Evolutionary conservation across 257 asterid genomes (phyloP).

Genomic region (Salvia hispanica): DNA sequence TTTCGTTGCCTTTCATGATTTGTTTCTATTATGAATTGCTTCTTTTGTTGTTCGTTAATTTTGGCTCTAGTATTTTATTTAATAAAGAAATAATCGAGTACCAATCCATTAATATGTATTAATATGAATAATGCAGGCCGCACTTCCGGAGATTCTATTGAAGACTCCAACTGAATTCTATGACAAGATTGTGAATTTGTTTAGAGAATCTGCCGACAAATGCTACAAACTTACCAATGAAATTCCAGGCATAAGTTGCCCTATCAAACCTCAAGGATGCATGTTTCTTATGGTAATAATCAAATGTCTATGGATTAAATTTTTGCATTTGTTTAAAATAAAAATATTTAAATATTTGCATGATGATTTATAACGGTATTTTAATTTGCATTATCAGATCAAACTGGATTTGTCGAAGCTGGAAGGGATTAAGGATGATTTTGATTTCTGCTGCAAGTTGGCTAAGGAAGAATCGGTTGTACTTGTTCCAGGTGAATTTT

Average conservation of each 20-base stretch:
- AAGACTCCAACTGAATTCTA: slow-evolving; percentile 50
- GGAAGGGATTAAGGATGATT: slow-evolving; percentile 49
- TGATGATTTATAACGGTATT: neutral
- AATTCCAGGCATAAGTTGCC: slow-evolving; percentile 53
- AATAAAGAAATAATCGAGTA: no score
- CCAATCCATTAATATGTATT: no score
- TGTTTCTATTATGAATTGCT: no score
- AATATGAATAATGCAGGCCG: slow-evolving; percentile 52
- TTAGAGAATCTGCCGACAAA: slow-evolving; percentile 55
- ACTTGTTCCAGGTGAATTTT: slow-evolving; percentile 62
- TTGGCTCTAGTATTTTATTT: no score
- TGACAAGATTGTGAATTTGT: slow-evolving; percentile 37
- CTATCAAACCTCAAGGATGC: slow-evolving; percentile 67
- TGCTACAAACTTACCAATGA: slow-evolving; percentile 33
- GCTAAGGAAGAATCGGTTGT: slow-evolving; percentile 65
- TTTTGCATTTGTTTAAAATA: no score
- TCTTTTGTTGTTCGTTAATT: no score
- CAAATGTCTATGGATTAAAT: neutral
- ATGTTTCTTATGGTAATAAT: slow-evolving; percentile 64
- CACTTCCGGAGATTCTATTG: slow-evolving; percentile 56
- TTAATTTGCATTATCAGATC: slow-evolving; percentile 40
- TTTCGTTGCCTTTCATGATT: no score
- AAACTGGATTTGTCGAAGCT: slow-evolving; percentile 52
- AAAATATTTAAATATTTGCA: no score
- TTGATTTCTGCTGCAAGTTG: slow-evolving; percentile 7